Percentiles rank a stretch among this genome's conserved stretches.
These are phyloP conservation scores for Dendrobium catenatum DNA, from an alignment of 106 monocot species.

Conservation along the genomic window DNA sequence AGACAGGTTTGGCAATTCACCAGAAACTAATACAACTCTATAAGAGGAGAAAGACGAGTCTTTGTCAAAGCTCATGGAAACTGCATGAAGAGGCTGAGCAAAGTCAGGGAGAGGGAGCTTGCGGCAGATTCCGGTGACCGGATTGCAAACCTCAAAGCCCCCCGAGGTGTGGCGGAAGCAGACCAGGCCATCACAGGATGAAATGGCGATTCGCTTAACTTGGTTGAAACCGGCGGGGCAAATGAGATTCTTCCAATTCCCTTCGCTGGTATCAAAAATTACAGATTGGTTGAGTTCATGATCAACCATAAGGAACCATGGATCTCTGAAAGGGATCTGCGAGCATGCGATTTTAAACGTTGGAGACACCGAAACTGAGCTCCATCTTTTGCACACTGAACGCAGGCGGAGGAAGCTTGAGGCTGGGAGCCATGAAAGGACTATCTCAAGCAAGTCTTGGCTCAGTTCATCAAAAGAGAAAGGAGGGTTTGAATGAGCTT, in stretches of 20 bases:
- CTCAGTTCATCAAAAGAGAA: constrained; percentile 55
- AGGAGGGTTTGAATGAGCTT: not conserved
- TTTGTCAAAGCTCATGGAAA: constrained; percentile 40
- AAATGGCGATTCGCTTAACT: constrained; percentile 42
- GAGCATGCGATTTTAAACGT: constrained; percentile 59
- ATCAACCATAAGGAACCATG: constrained; percentile 75
- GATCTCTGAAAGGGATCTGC: constrained; percentile 44
- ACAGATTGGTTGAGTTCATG: constrained; percentile 28
- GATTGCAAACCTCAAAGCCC: constrained; percentile 44
- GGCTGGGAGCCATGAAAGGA: constrained; percentile 65
- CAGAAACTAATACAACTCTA: constrained; percentile 42
- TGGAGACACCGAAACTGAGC: constrained; percentile 37
- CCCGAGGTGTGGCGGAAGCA: constrained; percentile 32
- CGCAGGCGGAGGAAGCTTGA: constrained; percentile 78
- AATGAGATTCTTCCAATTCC: constrained; percentile 38
- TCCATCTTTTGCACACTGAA: constrained; percentile 66
- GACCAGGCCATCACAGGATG: constrained; percentile 53
- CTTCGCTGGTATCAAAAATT: constrained; percentile 47
- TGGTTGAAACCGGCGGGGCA: constrained; percentile 6
- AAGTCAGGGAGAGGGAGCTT: constrained; percentile 26
- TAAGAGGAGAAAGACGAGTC: constrained; percentile 13
- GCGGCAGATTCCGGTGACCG: constrained; percentile 50
- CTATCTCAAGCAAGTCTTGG: constrained; percentile 70
- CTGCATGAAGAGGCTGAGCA: constrained; percentile 40
- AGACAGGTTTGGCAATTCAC: constrained; percentile 39